Percentiles rank a stretch among this genome's conserved stretches.
These are phyloP conservation scores for Daldinia caldariorum DNA, from an alignment of 495 filamentous ascomycete species.

Conservation along the genomic window DNA sequence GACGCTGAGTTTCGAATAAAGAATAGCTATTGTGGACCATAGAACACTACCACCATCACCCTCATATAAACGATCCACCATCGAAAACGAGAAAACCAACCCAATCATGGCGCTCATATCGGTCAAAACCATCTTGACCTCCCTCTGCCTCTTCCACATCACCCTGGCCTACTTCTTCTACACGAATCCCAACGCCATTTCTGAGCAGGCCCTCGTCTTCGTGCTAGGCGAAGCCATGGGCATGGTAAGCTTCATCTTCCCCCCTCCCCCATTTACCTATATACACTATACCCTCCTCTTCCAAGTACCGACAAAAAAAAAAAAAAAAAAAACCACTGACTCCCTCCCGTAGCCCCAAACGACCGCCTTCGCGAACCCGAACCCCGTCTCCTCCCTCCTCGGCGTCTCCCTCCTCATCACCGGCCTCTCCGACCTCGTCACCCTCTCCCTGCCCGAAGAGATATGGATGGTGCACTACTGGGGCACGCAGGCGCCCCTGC, in stretches of 20 bases:
- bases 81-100: not conserved
- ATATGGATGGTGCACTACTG: slow-evolving; percentile 69
- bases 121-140: slow-evolving; percentile 77
- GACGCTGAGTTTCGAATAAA: slow-evolving; percentile 16
- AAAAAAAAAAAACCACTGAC: not conserved
- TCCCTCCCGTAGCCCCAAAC: slow-evolving; percentile 50
- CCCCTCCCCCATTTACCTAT: not conserved
- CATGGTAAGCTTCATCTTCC: slow-evolving; percentile 62
- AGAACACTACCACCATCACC: no score
- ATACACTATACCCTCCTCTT: not conserved
- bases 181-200: slow-evolving; percentile 71
- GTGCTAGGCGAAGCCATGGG: slow-evolving; percentile 84
- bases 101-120: slow-evolving; percentile 79
- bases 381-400: slow-evolving; percentile 75
- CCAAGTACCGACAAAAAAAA: not conserved
- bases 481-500: slow-evolving; percentile 73
- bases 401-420: slow-evolving; percentile 72
- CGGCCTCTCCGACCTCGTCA: slow-evolving; percentile 77
- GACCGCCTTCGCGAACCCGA: slow-evolving; percentile 68
- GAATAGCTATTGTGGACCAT: not conserved
- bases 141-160: slow-evolving; percentile 81
- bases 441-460: slow-evolving; percentile 76
- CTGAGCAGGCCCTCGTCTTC: slow-evolving; percentile 82
- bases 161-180: slow-evolving; percentile 85
- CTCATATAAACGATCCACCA: not conserved